These are phyloP conservation scores for Wallacemonas sp. DNA, from an alignment of 208 protist genomes.

Conservation along the genomic window DNA sequence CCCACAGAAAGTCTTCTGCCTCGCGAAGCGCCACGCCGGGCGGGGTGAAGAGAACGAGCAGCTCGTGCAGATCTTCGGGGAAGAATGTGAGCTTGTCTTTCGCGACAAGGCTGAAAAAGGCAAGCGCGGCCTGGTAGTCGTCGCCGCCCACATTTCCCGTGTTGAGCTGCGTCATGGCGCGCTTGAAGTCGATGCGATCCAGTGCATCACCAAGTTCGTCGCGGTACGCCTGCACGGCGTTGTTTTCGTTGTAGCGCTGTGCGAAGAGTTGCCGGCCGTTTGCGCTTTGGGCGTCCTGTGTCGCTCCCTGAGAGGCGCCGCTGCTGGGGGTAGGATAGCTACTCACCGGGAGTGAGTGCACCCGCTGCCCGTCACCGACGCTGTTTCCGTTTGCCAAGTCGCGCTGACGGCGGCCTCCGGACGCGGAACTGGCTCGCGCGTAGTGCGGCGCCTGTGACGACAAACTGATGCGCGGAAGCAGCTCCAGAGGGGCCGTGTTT, in stretches of 20 bases:
- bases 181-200: constrained; percentile 25
- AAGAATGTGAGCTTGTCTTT: constrained; percentile 42
- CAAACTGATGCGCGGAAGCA: constrained; percentile 32
- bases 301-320: no score
- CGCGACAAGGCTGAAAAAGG: constrained; percentile 48
- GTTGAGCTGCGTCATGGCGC: constrained; percentile 11
- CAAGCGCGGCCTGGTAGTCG: constrained; percentile 17
- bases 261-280: constrained; percentile 1
- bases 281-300: no score
- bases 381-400: not conserved
- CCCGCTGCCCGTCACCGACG: not conserved
- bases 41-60: constrained; percentile 65
- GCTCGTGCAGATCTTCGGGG: constrained; percentile 53
- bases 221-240: constrained; percentile 7
- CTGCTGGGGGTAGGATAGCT: not conserved
- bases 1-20: constrained; percentile 67
- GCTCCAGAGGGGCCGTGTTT: constrained; percentile 24
- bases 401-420: not conserved
- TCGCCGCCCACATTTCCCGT: constrained; percentile 4
- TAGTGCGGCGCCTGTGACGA: constrained; percentile 3
- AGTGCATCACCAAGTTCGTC: constrained; percentile 21
- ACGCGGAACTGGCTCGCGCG: not conserved
- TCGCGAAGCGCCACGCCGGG: constrained; percentile 52
- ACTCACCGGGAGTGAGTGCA: constrained; percentile 5
- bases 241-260: not conserved